Percentiles rank a stretch among this genome's conserved stretches.
Evolutionary conservation across 345 rosid genomes (phyloP).

Genomic region (Eucalyptus guilfoylei): DNA sequence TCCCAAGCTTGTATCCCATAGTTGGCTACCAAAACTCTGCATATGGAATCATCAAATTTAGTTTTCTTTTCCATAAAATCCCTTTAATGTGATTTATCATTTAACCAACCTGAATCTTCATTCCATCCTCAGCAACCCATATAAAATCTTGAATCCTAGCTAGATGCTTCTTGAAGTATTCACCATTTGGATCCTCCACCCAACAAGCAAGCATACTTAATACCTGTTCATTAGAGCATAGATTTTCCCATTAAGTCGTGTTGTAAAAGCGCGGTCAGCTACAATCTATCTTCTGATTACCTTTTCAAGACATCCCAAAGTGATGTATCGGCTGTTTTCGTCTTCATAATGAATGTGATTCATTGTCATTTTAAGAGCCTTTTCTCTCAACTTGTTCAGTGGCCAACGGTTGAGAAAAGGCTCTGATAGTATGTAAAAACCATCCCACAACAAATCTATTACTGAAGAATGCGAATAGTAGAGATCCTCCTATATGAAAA

Average conservation of each 20-base stretch:
- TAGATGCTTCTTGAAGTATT: neutral
- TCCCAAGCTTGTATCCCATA: conserved; percentile 39
- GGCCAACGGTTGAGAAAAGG: neutral
- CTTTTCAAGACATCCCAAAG: neutral
- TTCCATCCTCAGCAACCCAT: neutral
- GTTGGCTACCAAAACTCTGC: conserved; percentile 49
- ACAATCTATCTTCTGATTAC: neutral
- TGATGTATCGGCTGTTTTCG: neutral
- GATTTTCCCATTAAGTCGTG: neutral
- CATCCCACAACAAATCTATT: neutral
- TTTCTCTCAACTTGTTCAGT: neutral
- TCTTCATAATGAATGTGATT: neutral
- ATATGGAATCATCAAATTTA: neutral
- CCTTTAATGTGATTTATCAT: no score
- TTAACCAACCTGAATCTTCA: no score
- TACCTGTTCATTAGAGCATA: neutral
- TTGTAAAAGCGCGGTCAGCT: neutral
- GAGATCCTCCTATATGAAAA: neutral
- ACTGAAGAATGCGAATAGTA: neutral
- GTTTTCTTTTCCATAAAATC: neutral
- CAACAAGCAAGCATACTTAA: neutral
- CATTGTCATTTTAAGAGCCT: neutral
- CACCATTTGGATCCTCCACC: neutral
- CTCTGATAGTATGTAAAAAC: neutral
- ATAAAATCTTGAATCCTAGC: neutral